Conservation (phyloP, 106 monocot species). For the Dendrobium catenatum region DNA sequence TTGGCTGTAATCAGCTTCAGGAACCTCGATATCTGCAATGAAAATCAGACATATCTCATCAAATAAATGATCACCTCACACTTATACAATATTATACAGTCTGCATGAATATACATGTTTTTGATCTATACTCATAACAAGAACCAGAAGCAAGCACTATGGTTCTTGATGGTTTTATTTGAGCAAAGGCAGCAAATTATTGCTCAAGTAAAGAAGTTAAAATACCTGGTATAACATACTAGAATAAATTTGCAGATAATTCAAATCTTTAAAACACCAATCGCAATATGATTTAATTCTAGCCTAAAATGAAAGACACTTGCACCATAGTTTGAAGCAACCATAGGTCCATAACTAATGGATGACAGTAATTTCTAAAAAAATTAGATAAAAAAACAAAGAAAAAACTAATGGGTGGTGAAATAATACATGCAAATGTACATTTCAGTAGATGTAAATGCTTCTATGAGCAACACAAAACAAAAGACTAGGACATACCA, state of each 20-base stretch:
- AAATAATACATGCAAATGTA: background rate
- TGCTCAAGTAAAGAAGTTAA: background rate
- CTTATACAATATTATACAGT: background rate
- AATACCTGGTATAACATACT: background rate
- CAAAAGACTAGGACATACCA: background rate
- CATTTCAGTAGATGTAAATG: background rate
- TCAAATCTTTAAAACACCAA: background rate
- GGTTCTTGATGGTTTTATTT: no score
- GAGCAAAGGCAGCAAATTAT: no score
- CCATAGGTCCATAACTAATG: background rate
- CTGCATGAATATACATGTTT: background rate
- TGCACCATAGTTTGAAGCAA: background rate
- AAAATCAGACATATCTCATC: slow-evolving; percentile 6
- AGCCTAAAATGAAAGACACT: background rate
- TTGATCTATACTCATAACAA: no score
- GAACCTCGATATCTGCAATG: slow-evolving; percentile 49
- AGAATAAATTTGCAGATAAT: background rate
- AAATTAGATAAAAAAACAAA: no score
- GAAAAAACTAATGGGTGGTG: background rate
- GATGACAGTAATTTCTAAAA: background rate
- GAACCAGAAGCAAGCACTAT: no score
- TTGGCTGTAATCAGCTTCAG: slow-evolving; percentile 17
- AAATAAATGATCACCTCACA: background rate
- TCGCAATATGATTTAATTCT: background rate
- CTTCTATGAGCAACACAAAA: background rate